These are phyloP conservation scores for Proliferodiscus dingleyae DNA, from an alignment of 2,329 filamentous ascomycete species.

Conservation along the genomic window DNA sequence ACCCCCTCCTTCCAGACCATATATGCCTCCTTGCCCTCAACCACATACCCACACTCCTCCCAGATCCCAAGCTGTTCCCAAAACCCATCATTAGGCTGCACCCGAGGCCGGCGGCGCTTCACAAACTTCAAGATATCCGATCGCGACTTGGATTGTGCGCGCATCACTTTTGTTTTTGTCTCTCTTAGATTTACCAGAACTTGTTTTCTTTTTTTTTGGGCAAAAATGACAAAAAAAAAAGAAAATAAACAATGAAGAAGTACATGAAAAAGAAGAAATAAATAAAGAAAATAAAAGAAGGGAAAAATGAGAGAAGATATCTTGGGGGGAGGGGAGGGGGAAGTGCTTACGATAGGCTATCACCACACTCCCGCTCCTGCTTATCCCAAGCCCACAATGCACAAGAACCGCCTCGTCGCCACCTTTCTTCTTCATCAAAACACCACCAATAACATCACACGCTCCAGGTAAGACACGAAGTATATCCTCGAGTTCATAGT, in stretches of 20 bases:
- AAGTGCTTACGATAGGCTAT: slow-evolving; percentile 3
- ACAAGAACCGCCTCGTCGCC: background rate
- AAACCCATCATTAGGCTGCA: slow-evolving; percentile 1
- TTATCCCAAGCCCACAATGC: slow-evolving; percentile 1
- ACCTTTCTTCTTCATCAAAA: no score
- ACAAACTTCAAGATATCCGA: background rate
- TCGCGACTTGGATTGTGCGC: background rate
- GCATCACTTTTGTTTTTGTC: background rate
- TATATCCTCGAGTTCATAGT: background rate
- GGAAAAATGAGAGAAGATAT: no score
- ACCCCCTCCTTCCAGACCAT: no score
- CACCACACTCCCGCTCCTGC: slow-evolving; percentile 4
- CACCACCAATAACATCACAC: background rate
- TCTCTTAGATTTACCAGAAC: background rate
- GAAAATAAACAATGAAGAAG: no score
- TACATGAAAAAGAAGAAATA: no score
- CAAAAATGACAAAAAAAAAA: no score
- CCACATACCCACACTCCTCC: background rate
- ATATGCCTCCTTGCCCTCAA: background rate
- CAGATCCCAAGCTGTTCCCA: slow-evolving; percentile 4
- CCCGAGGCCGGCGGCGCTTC: background rate
- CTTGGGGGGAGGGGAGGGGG: no score
- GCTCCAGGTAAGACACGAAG: no score
- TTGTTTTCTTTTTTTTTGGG: no score
- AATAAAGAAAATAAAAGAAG: no score